Evolutionary conservation across 2,329 filamentous ascomycete genomes (phyloP), one percentile per base, ranked within the genome.

Genomic region (Truncatella angustata): DNA sequence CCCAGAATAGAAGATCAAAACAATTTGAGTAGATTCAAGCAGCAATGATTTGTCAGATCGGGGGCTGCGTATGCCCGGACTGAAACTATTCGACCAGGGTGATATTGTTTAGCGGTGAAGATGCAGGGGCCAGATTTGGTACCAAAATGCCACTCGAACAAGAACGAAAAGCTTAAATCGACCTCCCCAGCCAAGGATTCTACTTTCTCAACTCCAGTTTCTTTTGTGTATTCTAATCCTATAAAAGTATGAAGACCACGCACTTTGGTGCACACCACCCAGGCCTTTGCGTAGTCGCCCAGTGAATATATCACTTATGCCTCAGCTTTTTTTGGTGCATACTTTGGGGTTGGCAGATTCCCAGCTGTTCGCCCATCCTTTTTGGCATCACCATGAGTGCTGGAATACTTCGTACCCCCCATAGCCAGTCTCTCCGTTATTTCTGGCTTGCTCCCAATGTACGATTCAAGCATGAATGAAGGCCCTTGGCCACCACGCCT

Each of bases 361-460:
- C 9, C 24, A 14, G 28, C 23, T 44, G 40, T 9, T 10, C 14
- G 14, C 23, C 12, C 21, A 28, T 46, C 28, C 12, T 16, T 34
- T 10, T 20, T 21, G 4, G 12, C 2, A 6, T n/a, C 28, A 12
- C 5, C 26, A 12, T 5, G 32, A 16, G n/a, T 18, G 28, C 43
- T 21, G 24, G 26, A 21, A 18, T 10, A 20, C 10, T 20, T 3
- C 20, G 26, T 18, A 16, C 9, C 28, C 21, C 43, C 43, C 43
- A 46, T 46, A 16, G 43, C 43, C 16, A 46, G 16, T 5, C 30
- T 46, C 12, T 46, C 43, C 11, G 43, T 46, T 28, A 46, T 16
- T 6, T 26, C 34, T 11, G 16, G 43, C 30, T 46, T 6, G 30
- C 43, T 46, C 9, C 7, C n/a, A 24, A 46, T n/a, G 28, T 46